Evolutionary conservation across 2,329 filamentous ascomycete genomes (phyloP), one percentile per base, ranked within the genome.

Genomic region (Orbilia javanica): DNA sequence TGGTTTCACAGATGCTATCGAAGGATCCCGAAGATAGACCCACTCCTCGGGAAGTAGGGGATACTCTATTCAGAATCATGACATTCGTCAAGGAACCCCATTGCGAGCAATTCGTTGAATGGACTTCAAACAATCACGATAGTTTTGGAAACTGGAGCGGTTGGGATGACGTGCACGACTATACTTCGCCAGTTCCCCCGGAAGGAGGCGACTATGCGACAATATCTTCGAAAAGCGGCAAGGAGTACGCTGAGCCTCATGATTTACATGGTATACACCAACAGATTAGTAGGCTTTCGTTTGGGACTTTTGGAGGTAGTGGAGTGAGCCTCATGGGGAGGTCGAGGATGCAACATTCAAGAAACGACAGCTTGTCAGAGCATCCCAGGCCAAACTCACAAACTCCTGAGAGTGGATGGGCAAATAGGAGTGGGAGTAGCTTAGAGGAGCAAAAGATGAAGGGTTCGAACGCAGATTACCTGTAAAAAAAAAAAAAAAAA

Each of bases 1-100:
- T 82, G 2, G 65, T 79, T 29, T 79, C 79, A n/a, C 69, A 76
- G 8, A 81, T 82, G 80, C 53, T 82, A 4, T 71, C 73, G 11
- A 79, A 79, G 18, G 72, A 80, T 15, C 80, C 80, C 22, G 79
- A 65, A 15, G 74, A 76, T 7, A 74, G 81, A 31, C 80, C 80
- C 3, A 79, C 76, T 8, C 78, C 80, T 11, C 73, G 80, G 25
- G 69, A 73, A 55, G 78, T 80, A 7, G 71, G 73, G 2, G 80
- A 81, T 31, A 63, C 66, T n/a, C n/a, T 80, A 20, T 48, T 79
- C 29, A 57, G 22, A 25, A 74, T 79, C 18, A 79, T 79, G 75
- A 73, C 48, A n/a, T 70, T 74, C 36, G 75, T 79, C 11, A 73
- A 74, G 48, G 69, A 79, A 53, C 75, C 75, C 10, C 75, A 79